A percentile compares a stretch with the other conserved stretches of the same genome.
These are phyloP conservation scores for Aspergillus puulaauensis DNA, from an alignment of 2,329 filamentous ascomycete genomes.

Conservation along the genomic window DNA sequence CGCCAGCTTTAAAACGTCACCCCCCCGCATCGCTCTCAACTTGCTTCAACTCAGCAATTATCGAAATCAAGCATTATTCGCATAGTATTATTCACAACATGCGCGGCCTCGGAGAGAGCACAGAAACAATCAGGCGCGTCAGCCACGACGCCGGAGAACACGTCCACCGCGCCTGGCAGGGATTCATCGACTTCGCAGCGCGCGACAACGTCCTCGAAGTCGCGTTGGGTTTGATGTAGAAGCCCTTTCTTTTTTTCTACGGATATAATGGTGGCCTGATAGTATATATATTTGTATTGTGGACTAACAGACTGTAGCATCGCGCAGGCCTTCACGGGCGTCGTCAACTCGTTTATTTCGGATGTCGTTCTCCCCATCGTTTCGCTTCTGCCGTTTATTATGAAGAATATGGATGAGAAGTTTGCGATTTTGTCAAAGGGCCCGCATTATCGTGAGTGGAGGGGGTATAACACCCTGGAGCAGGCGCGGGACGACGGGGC, in stretches of 20 bases:
- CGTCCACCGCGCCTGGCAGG: conserved; percentile 56
- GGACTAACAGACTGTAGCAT: conserved; percentile 36
- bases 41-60: not conserved
- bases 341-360: conserved; percentile 70
- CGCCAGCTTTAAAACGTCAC: too few relatives aligned
- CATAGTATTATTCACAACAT: conserved; percentile 9
- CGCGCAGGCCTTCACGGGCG: conserved; percentile 67
- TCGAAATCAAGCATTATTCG: not conserved
- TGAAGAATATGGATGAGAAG: conserved; percentile 71
- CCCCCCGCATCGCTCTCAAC: too few relatives aligned
- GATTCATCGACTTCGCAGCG: conserved; percentile 71
- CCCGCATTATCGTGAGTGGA: conserved; percentile 49
- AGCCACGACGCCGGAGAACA: conserved; percentile 42
- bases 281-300: too few relatives aligned
- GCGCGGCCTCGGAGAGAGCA: conserved; percentile 28
- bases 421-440: conserved; percentile 66
- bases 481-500: conserved; percentile 71
- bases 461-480: conserved; percentile 68
- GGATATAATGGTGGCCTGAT: too few relatives aligned
- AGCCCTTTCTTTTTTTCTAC: too few relatives aligned
- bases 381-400: conserved; percentile 66
- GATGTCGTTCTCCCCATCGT: conserved; percentile 70
- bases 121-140: conserved; percentile 24
- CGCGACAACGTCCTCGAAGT: conserved; percentile 75
- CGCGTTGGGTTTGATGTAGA: conserved; percentile 70